Percentiles rank a stretch among this genome's conserved stretches.
Conservation (phyloP, 2,329 filamentous ascomycete species). For the Aureobasidium sp. region DNA sequence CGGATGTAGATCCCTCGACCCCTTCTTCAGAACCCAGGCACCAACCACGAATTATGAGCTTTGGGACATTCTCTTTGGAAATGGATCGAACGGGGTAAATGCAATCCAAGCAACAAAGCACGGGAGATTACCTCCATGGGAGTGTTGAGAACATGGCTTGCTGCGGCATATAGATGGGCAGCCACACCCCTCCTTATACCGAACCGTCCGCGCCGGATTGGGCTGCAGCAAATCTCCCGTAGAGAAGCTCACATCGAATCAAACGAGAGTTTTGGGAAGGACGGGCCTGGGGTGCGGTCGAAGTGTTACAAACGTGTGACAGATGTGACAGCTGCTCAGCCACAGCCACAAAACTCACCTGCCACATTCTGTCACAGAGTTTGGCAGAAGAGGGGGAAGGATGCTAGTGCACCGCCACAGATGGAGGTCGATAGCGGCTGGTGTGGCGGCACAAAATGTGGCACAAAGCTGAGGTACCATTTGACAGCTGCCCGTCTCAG, state of each 20-base stretch:
- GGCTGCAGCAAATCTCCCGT: conserved; percentile 10
- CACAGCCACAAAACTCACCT: conserved; percentile 2
- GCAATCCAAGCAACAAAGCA: neutral
- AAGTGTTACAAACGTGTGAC: neutral
- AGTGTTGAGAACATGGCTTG: neutral
- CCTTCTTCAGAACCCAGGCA: neutral
- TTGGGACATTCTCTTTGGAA: neutral
- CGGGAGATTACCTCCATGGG: neutral
- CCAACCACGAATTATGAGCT: neutral
- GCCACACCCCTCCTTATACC: neutral
- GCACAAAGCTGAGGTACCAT: neutral
- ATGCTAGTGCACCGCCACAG: neutral
- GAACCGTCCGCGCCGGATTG: neutral
- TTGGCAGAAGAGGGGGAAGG: neutral
- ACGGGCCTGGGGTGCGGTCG: neutral
- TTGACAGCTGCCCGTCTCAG: neutral
- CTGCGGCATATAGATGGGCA: neutral
- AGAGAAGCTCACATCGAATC: neutral
- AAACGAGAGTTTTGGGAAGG: neutral
- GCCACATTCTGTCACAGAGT: neutral
- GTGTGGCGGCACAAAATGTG: neutral
- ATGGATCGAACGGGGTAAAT: neutral
- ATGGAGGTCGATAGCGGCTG: neutral
- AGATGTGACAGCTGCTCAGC: conserved; percentile 6
- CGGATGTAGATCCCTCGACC: neutral